phyloP scores from a whole-genome alignment of 169 alveolate species.

The Plasmodium cynomolgi region DNA sequence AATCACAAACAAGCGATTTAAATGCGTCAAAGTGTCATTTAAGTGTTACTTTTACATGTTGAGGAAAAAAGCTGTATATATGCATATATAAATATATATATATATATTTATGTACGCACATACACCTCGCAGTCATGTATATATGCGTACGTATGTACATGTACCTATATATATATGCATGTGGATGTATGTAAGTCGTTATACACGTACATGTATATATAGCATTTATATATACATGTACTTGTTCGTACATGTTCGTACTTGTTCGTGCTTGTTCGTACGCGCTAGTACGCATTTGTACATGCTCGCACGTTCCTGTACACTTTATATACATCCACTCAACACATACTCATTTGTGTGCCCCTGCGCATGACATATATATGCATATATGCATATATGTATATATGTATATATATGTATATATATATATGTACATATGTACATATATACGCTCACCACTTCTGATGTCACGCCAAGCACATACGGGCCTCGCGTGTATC shows the following conservation, averaged over 20 bases:
- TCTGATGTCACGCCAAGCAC: neutral
- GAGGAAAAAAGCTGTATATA: neutral
- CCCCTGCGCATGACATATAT: neutral
- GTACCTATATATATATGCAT: neutral
- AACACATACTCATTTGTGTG: neutral
- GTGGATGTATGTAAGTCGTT: neutral
- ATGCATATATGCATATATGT: neutral
- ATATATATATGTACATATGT: neutral
- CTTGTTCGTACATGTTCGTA: neutral
- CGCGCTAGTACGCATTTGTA: neutral
- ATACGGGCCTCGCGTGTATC: neutral
- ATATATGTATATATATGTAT: too few species aligned
- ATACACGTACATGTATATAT: neutral
- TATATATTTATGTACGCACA: neutral
- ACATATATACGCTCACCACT: neutral
- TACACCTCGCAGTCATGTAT: neutral
- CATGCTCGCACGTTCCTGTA: neutral
- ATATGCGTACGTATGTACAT: neutral
- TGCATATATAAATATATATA: neutral
- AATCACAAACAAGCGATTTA: neutral
- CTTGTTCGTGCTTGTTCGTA: neutral
- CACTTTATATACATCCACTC: neutral
- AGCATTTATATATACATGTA: neutral
- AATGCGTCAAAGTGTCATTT: neutral
- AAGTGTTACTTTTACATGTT: slow-evolving; percentile 24